phyloP scores from a whole-genome alignment of 2,329 filamentous ascomycete species.

The Didymella arachidicola region DNA sequence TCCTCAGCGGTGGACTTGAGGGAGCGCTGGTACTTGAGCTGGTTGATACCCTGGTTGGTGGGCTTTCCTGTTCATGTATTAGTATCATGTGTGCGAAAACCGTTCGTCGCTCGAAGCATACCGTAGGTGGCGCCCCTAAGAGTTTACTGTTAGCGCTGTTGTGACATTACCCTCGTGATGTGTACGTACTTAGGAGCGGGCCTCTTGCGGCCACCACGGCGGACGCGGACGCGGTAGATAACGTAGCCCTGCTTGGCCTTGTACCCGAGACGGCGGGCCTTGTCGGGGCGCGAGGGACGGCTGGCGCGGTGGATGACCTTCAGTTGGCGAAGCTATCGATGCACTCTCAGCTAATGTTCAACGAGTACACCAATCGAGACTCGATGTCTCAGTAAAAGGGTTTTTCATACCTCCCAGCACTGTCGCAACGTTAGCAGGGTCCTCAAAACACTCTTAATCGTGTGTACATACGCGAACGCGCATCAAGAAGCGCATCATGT shows the following conservation, averaged over 20 bases:
- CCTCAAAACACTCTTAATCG: slow-evolving; percentile 13
- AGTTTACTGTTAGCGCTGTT: slow-evolving; percentile 53
- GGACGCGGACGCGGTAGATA: slow-evolving; percentile 98
- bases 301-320: slow-evolving; percentile 99
- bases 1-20: slow-evolving; percentile 98
- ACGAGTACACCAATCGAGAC: slow-evolving; percentile 76
- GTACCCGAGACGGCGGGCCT: slow-evolving; percentile 99
- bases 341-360: slow-evolving; percentile 99
- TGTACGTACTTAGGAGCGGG: slow-evolving; percentile 75
- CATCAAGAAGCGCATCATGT: slow-evolving; percentile 99
- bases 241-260: slow-evolving; percentile 99
- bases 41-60: slow-evolving; percentile 99
- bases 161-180: not conserved
- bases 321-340: slow-evolving; percentile 99
- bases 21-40: slow-evolving; percentile 99
- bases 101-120: slow-evolving; percentile 59
- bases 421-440: slow-evolving; percentile 44
- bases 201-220: slow-evolving; percentile 98
- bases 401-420: slow-evolving; percentile 90
- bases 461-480: slow-evolving; percentile 65
- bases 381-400: slow-evolving; percentile 33
- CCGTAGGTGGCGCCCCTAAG: slow-evolving; percentile 92
- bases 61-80: slow-evolving; percentile 79
- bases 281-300: slow-evolving; percentile 97
- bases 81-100: slow-evolving; percentile 25